A percentile compares a stretch with the other conserved stretches of the same genome.
Evolutionary conservation across 1,284 basidiomycete genomes (phyloP).

Genomic region (Rhodotorula sp.): DNA sequence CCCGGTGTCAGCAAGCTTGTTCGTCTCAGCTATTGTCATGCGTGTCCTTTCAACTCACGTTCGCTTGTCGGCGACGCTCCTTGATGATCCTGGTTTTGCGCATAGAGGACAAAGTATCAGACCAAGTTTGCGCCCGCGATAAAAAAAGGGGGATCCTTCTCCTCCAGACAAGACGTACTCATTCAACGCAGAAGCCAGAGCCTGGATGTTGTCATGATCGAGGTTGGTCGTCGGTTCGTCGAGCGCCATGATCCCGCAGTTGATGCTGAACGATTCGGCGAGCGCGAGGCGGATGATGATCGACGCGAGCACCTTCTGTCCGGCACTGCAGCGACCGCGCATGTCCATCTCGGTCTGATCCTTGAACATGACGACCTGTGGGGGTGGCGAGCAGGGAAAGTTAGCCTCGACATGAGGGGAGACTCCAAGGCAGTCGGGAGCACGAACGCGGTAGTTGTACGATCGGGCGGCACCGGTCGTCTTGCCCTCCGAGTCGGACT

Average conservation of each 20-base stretch:
- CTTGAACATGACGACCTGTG: slow-evolving; percentile 94
- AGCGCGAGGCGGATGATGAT: slow-evolving; percentile 98
- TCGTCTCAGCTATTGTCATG: no score
- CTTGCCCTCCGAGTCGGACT: slow-evolving; percentile 82
- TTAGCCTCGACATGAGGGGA: not conserved
- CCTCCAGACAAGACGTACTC: slow-evolving; percentile 64
- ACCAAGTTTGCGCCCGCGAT: not conserved
- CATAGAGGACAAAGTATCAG: not conserved
- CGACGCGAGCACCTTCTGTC: slow-evolving; percentile 98
- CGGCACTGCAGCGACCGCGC: slow-evolving; percentile 96
- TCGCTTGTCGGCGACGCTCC: slow-evolving; percentile 79
- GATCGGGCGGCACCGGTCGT: slow-evolving; percentile 69
- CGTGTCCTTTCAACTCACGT: slow-evolving; percentile 47
- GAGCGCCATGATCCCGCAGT: slow-evolving; percentile 94
- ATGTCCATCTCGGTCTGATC: slow-evolving; percentile 99
- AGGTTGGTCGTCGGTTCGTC: slow-evolving; percentile 98
- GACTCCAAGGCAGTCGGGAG: not conserved
- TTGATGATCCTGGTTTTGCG: slow-evolving; percentile 73
- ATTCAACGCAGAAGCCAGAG: slow-evolving; percentile 82
- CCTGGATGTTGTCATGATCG: slow-evolving; percentile 94
- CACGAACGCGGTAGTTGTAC: slow-evolving; percentile 93
- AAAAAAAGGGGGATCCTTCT: not conserved
- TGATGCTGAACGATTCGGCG: slow-evolving; percentile 94
- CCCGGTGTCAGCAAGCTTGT: not conserved
- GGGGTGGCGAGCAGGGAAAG: no score